Evolutionary conservation across 768 basidiomycete species (phyloP).

Genomic region (Daedaleopsis nitida): DNA sequence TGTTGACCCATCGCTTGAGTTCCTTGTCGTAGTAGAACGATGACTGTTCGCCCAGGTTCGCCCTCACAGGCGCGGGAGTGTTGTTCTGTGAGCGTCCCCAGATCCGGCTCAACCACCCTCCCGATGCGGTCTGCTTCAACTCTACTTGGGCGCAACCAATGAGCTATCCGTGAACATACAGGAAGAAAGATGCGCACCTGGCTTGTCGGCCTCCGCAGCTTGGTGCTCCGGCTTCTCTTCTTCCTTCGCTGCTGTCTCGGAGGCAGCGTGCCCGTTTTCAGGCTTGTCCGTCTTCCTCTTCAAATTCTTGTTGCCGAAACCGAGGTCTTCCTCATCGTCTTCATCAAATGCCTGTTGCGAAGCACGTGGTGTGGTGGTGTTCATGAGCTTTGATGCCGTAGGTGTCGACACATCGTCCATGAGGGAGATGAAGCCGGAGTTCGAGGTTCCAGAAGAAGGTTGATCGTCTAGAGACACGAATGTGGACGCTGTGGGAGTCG

Average conservation of each 20-base stretch:
- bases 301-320: slow-evolving; percentile 77
- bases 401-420: slow-evolving; percentile 64
- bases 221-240: slow-evolving; percentile 33
- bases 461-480: slow-evolving; percentile 60
- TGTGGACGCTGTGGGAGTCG: slow-evolving; percentile 70
- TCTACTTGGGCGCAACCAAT: slow-evolving; percentile 18
- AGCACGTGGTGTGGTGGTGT: slow-evolving; percentile 11
- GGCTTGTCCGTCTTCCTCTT: slow-evolving; percentile 21
- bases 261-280: slow-evolving; percentile 10
- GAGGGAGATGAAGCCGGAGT: slow-evolving; percentile 71
- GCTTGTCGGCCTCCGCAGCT: slow-evolving; percentile 20
- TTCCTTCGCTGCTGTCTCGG: slow-evolving; percentile 9
- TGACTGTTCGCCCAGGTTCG: slow-evolving; percentile 90
- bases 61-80: slow-evolving; percentile 74
- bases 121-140: slow-evolving; percentile 31
- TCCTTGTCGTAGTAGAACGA: slow-evolving; percentile 94
- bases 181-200: slow-evolving; percentile 3
- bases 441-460: slow-evolving; percentile 37
- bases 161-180: background rate
- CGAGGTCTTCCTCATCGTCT: slow-evolving; percentile 86
- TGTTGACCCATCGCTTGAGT: slow-evolving; percentile 95
- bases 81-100: slow-evolving; percentile 69
- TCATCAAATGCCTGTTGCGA: slow-evolving; percentile 36
- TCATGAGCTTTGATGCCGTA: slow-evolving; percentile 22
- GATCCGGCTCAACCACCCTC: slow-evolving; percentile 79